Base-by-base conservation (phyloP, 2,329 filamentous ascomycete genomes). In the Colletotrichum sp. region DNA sequence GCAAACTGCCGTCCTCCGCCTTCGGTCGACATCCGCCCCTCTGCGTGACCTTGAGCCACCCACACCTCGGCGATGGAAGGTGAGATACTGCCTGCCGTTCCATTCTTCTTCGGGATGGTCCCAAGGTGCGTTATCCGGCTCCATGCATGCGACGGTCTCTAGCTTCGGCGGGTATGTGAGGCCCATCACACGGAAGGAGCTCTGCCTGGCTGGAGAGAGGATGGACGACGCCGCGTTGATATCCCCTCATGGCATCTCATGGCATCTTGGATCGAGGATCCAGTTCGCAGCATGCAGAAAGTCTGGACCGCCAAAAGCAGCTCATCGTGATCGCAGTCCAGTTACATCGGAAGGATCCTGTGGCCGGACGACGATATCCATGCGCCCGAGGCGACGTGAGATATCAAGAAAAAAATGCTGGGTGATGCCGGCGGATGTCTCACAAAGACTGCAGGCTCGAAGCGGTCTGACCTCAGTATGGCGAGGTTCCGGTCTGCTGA, bases 141-240 rank as follows among this genome's bases (percentile, higher is more conserved):
- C 61, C 68, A 72, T 77, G 76, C 76, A 68, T 56, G 58, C 70
- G 39, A 73, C 30, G 70, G 62, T 48, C 58, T 72, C 62, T 77
- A 77, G 76, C 39, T 36, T 71, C 76, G 75, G 76, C 76, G 76
- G 76, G 75, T 77, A 77, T 77, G 76, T 77, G 76, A 77, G 75
- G 70, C 62, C 69, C 65, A 76, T 77, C 76, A 77, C 76, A 76
- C 60, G 66, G 62, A 72, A 34, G 34, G 52, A 76, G 55, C 30
- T 27, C 36, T 36, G 32, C 28, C 36, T 48, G 13, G 70, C 65
- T 75, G 74, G 15, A 52, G 58, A 39, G 60, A 48, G 48, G 65
- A 48, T 58, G 73, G 30, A 28, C 60, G 60, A 28, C 28, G 67
- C 27, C 34, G 65, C 34, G 34, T 25, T 65, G 43, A 30, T 52